A percentile compares a stretch with the other conserved stretches of the same genome.
Conservation (phyloP, 2,329 filamentous ascomycete genomes). For the Thielaviopsis populi region DNA sequence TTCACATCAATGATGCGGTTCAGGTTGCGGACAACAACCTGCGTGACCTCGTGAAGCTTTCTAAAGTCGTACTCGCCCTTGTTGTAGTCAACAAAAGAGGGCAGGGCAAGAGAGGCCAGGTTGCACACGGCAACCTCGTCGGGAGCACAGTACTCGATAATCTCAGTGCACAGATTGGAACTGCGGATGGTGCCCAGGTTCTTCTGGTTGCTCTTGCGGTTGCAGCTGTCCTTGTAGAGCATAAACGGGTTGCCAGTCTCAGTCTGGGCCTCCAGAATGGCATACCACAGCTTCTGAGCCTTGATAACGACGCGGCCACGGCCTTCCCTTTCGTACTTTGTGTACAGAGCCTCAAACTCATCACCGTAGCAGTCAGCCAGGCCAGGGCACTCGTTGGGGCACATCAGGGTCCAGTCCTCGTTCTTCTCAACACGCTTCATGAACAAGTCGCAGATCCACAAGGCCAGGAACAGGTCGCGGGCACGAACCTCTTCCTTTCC, state of each 20-base stretch:
- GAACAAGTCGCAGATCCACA: slow-evolving; percentile 98
- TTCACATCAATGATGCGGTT: slow-evolving; percentile 99
- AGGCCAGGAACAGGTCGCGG: slow-evolving; percentile 89
- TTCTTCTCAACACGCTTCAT: slow-evolving; percentile 99
- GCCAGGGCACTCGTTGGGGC: slow-evolving; percentile 88
- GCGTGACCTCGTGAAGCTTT: slow-evolving; percentile 87
- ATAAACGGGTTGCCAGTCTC: slow-evolving; percentile 99
- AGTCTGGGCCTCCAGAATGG: slow-evolving; percentile 93
- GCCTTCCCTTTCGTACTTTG: slow-evolving; percentile 78
- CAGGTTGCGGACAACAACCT: slow-evolving; percentile 74
- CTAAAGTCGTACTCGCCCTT: slow-evolving; percentile 83
- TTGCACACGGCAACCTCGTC: slow-evolving; percentile 99
- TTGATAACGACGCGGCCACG: slow-evolving; percentile 82
- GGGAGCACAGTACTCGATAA: slow-evolving; percentile 90
- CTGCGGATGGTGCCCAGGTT: slow-evolving; percentile 96
- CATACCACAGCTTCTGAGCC: slow-evolving; percentile 99
- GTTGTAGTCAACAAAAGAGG: slow-evolving; percentile 76
- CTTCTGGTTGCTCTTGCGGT: slow-evolving; percentile 99
- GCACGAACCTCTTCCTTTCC: slow-evolving; percentile 97
- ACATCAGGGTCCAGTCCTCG: slow-evolving; percentile 94
- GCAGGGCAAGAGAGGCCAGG: slow-evolving; percentile 82
- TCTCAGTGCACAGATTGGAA: slow-evolving; percentile 98
- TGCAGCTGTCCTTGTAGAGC: slow-evolving; percentile 98
- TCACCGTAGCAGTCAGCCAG: slow-evolving; percentile 95
- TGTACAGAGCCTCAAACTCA: slow-evolving; percentile 89